phyloP scores from a whole-genome alignment of 176 grass and related monocot species.

The Lolium rigidum region DNA sequence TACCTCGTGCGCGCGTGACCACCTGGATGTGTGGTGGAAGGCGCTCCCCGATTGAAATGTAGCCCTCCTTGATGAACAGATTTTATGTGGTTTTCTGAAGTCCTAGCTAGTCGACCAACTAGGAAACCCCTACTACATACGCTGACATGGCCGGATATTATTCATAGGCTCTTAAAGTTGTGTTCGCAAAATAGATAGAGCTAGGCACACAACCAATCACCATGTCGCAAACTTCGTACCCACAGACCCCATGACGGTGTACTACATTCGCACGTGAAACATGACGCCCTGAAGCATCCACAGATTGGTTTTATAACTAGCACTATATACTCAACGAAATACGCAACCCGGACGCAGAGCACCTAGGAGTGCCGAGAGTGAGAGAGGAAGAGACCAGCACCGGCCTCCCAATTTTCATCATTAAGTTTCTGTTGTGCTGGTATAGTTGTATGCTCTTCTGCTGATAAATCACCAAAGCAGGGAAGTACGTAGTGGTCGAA shows the following conservation, averaged over 20 bases:
- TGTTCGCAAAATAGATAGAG: too few relatives aligned
- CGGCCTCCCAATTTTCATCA: not conserved
- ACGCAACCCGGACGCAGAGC: not conserved
- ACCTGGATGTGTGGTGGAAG: not conserved
- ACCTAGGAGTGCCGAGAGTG: not conserved
- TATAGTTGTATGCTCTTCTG: not conserved
- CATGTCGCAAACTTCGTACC: not conserved
- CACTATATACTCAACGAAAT: not conserved
- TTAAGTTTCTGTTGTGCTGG: not conserved
- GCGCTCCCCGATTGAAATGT: not conserved
- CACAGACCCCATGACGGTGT: not conserved
- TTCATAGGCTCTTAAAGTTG: not conserved
- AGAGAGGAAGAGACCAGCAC: not conserved
- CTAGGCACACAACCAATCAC: too few relatives aligned
- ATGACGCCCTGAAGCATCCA: not conserved
- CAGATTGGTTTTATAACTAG: not conserved
- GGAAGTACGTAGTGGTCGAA: not conserved
- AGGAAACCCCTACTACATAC: not conserved
- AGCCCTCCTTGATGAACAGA: not conserved
- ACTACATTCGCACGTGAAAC: not conserved
- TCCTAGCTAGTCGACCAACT: not conserved
- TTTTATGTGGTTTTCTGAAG: not conserved
- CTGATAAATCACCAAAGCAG: not conserved
- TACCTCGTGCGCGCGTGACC: not conserved
- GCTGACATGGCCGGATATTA: not conserved